Evolutionary conservation across 176 grass and related monocot species (phyloP).

Genomic region (Dactylis glomerata): DNA sequence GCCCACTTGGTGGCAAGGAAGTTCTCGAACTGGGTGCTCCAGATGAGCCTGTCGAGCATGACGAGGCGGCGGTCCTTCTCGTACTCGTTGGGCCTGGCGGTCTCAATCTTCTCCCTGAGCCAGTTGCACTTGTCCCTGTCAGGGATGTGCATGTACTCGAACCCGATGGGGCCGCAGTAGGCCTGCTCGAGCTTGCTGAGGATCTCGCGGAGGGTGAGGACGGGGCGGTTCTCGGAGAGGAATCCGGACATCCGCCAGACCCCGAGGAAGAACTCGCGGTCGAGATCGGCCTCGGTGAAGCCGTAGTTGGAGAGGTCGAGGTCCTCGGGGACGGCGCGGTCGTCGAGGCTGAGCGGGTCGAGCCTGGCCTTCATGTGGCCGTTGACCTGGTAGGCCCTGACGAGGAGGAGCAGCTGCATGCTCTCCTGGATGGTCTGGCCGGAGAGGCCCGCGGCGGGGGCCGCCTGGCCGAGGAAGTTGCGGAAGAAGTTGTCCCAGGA

Average conservation of each 20-base stretch:
- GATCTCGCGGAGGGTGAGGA: conserved; percentile 81
- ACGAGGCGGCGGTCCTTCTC: conserved; percentile 57
- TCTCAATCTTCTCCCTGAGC: conserved; percentile 88
- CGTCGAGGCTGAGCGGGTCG: conserved; percentile 70
- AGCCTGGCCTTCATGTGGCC: conserved; percentile 87
- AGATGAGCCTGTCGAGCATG: conserved; percentile 90
- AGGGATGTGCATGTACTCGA: conserved; percentile 94
- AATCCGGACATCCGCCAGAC: conserved; percentile 87
- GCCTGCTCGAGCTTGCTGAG: conserved; percentile 83
- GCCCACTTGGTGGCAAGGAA: conserved; percentile 96
- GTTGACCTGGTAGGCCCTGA: conserved; percentile 86
- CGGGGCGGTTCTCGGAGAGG: conserved; percentile 83
- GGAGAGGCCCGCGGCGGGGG: conserved; percentile 41
- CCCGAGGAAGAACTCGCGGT: conserved; percentile 91
- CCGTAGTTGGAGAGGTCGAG: conserved; percentile 58
- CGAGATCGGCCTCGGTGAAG: conserved; percentile 78
- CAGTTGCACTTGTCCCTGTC: conserved; percentile 95
- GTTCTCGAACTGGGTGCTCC: conserved; percentile 97
- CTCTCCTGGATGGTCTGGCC: conserved; percentile 90
- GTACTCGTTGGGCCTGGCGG: conserved; percentile 44
- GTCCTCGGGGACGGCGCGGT: conserved; percentile 56
- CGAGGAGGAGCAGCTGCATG: conserved; percentile 75
- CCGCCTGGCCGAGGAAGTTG: conserved; percentile 64
- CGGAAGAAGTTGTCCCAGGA: conserved; percentile 92
- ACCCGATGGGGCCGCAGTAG: conserved; percentile 81